Base-by-base conservation (phyloP, 148 eudicot genomes). In the Salicornia ramosissima region DNA sequence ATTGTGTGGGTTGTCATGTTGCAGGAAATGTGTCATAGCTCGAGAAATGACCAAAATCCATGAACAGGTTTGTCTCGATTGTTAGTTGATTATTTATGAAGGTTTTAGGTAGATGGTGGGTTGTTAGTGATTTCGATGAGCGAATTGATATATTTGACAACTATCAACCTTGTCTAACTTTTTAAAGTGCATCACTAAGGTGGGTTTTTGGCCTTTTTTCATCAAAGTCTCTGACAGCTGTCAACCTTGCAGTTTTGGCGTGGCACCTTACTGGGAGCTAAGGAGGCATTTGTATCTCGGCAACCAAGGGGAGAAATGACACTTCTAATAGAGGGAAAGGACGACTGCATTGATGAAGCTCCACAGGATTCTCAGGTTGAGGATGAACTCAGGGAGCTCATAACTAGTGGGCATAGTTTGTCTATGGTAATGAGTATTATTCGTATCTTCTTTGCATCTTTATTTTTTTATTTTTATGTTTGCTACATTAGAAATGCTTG, bases 271-370 rank as follows among this genome's bases (percentile, higher is more conserved):
- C 82, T 65, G 46, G 89, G 86, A 74, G 97, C 97, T 15, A 89
- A 83, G 76, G 82, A 79, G 69, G 85, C 76, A 72, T 94, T 84
- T 79, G 73, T 82, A 36, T 51, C 75, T 56, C 89, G 86, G 71
- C 82, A 80, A 67, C 90, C 93, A 19, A 94, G 82, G 80, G 99
- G 99, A 76, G 99, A 94, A 86, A 94, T 94, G 69, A 94, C 99
- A 61, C 69, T 94, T 77, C 77, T 94, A 77, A 70, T 94, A 54
- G 97, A 94, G 80, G 99, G 99, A 63, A 86, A 77, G 71, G 65
- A 73, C 31, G 52, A 64, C 14, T 65, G 74, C 51, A 45, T 65
- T 39, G 81, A 72, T 71, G 93, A 91, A 79, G 62, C 79, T 71
- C 86, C 86, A 16, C 71, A 82, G 6, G 97, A 94, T 60, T 81